phyloP scores from a whole-genome alignment of 202 grass and related monocot species.

The Musa balbisiana region DNA sequence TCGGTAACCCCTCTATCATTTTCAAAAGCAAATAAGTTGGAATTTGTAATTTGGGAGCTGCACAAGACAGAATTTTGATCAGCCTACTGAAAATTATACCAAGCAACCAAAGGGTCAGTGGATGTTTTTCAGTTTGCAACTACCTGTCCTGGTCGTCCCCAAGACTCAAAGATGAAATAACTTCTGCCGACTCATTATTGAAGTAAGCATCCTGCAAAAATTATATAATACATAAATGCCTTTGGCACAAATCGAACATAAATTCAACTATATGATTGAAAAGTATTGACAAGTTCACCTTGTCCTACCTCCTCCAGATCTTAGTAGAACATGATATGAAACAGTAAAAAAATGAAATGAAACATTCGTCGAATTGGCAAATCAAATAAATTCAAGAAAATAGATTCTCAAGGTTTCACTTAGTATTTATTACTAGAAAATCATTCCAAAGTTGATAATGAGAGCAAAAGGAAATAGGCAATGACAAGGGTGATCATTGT shows the following conservation, averaged over 20 bases:
- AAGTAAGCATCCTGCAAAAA: conserved; percentile 82
- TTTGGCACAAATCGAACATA: conserved; percentile 7
- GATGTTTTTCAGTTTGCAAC: background rate
- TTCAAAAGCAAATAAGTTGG: conserved; percentile 95
- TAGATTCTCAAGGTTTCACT: background rate
- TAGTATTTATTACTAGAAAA: background rate
- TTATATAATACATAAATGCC: conserved; percentile 6
- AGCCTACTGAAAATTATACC: background rate
- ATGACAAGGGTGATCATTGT: background rate
- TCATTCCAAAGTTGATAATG: background rate
- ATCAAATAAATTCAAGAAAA: background rate
- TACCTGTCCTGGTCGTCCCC: conserved; percentile 86
- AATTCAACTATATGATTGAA: conserved; percentile 10
- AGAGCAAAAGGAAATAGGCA: background rate
- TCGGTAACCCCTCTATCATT: conserved; percentile 62
- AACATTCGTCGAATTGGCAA: background rate
- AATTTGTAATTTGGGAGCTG: conserved; percentile 91
- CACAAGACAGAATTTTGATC: conserved; percentile 23
- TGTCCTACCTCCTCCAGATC: background rate
- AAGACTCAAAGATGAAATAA: conserved; percentile 82
- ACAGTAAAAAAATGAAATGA: background rate
- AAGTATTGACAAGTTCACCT: background rate
- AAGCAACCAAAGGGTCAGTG: conserved; percentile 10
- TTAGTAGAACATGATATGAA: background rate
- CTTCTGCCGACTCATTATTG: conserved; percentile 90